These are phyloP conservation scores for Naganishia friedmannii DNA, from an alignment of 768 basidiomycete species.

Conservation along the genomic window DNA sequence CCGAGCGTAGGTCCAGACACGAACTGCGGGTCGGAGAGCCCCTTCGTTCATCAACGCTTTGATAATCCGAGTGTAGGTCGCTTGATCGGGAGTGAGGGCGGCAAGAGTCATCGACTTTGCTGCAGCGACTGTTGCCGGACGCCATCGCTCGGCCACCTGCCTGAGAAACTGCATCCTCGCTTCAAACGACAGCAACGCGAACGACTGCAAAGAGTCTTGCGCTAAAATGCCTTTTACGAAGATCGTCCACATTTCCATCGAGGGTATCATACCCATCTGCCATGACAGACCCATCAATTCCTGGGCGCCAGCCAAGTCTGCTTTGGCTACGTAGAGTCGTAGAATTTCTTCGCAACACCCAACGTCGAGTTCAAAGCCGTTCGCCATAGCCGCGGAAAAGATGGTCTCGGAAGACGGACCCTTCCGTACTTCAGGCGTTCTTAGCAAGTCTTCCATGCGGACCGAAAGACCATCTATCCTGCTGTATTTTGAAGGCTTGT, in stretches of 20 bases:
- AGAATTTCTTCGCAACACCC: neutral
- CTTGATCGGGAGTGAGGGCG: slow-evolving; percentile 11
- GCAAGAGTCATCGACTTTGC: slow-evolving; percentile 19
- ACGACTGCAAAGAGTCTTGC: neutral
- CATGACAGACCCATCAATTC: slow-evolving; percentile 8
- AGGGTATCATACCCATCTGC: slow-evolving; percentile 19
- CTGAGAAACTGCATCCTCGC: neutral
- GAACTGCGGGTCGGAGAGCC: neutral
- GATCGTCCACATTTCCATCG: slow-evolving; percentile 21
- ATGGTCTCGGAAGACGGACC: neutral
- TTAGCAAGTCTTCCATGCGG: neutral
- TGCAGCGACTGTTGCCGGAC: neutral
- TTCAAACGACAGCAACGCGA: slow-evolving; percentile 1
- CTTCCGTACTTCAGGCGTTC: neutral
- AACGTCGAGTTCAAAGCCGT: slow-evolving; percentile 4
- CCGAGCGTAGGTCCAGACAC: neutral
- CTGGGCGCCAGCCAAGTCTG: slow-evolving; percentile 3
- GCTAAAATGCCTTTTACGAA: slow-evolving; percentile 4
- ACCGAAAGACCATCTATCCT: neutral
- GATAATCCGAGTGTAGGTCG: slow-evolving; percentile 13
- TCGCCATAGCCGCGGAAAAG: slow-evolving; percentile 9
- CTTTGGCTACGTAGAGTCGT: slow-evolving; percentile 7
- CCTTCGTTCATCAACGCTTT: slow-evolving; percentile 9
- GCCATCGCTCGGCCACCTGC: neutral
- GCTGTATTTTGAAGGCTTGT: neutral